Evolutionary conservation across 805 yeast species (phyloP).

Genomic region (Saccharomycopsis vini): DNA sequence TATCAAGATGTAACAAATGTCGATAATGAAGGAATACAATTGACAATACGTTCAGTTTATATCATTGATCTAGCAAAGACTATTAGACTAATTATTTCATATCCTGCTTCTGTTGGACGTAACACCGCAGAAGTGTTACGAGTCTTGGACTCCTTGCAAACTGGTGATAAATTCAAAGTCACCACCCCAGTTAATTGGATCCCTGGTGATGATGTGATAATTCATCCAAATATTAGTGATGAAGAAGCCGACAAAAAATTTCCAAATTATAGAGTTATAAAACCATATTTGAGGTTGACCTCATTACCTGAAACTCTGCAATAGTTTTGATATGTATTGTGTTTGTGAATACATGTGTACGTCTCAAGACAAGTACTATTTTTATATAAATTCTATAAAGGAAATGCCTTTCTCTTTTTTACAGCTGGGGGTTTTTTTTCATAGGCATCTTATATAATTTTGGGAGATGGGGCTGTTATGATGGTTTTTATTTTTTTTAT

Average conservation of each 20-base stretch:
- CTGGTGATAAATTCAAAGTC: conserved; percentile 50
- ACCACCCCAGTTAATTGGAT: conserved; percentile 71
- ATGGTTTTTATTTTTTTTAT: too few species aligned
- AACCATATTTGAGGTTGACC: conserved; percentile 57
- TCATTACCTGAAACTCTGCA: conserved; percentile 24
- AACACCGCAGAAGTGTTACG: conserved; percentile 68
- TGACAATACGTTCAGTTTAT: conserved; percentile 65
- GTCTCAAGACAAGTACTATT: too few species aligned
- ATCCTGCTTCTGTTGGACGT: conserved; percentile 70
- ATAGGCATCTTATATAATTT: too few species aligned
- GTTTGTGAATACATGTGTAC: too few species aligned
- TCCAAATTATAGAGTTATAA: conserved; percentile 52
- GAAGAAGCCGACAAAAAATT: conserved; percentile 51
- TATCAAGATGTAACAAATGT: conserved; percentile 60
- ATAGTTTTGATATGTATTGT: too few species aligned
- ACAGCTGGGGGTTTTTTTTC: too few species aligned
- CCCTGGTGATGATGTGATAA: conserved; percentile 64
- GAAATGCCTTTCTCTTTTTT: too few species aligned
- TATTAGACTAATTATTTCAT: conserved; percentile 52
- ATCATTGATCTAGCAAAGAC: conserved; percentile 61
- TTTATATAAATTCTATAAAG: too few species aligned
- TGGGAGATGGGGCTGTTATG: too few species aligned
- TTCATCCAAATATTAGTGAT: conserved; percentile 56
- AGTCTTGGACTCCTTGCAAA: conserved; percentile 61
- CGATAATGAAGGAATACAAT: conserved; percentile 53